Percentiles rank a stretch among this genome's conserved stretches.
Conservation (phyloP, 805 yeast genomes). For the Maudiozyma barnettii region DNA sequence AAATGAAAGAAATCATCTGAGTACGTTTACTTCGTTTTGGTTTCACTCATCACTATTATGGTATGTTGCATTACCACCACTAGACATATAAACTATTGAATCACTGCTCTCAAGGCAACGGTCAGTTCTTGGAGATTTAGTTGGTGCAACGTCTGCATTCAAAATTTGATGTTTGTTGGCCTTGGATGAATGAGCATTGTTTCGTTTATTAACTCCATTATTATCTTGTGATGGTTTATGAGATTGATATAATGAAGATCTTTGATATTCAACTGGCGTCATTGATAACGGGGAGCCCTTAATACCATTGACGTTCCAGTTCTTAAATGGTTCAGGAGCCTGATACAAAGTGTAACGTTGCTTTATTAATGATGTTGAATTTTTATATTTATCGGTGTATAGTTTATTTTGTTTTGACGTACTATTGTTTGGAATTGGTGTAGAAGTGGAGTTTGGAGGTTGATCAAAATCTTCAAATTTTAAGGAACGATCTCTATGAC, state of each 20-base stretch:
- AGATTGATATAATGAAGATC: background rate
- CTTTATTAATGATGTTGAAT: background rate
- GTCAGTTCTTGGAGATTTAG: too few species aligned
- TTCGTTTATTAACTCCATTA: background rate
- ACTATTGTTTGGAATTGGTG: constrained; percentile 13
- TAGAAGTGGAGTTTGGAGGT: constrained; percentile 27
- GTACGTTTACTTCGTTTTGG: background rate
- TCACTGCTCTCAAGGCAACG: background rate
- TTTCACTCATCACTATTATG: constrained; percentile 7
- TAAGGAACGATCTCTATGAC: constrained; percentile 8
- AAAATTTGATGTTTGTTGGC: too few species aligned
- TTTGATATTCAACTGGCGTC: background rate
- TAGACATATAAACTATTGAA: constrained; percentile 12
- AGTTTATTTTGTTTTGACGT: background rate
- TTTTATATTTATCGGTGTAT: too few species aligned
- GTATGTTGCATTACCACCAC: constrained; percentile 25
- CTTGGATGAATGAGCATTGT: too few species aligned
- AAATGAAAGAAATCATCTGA: too few species aligned
- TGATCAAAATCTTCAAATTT: constrained; percentile 22
- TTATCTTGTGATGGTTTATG: background rate
- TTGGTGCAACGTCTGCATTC: too few species aligned
- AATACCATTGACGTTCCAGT: background rate
- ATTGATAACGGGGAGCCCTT: background rate
- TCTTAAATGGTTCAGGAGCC: background rate
- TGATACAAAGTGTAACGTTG: background rate